Evolutionary conservation across 2,329 filamentous ascomycete species (phyloP), one percentile per base, ranked within the genome.

Genomic region (Rugonectria rugulosa): DNA sequence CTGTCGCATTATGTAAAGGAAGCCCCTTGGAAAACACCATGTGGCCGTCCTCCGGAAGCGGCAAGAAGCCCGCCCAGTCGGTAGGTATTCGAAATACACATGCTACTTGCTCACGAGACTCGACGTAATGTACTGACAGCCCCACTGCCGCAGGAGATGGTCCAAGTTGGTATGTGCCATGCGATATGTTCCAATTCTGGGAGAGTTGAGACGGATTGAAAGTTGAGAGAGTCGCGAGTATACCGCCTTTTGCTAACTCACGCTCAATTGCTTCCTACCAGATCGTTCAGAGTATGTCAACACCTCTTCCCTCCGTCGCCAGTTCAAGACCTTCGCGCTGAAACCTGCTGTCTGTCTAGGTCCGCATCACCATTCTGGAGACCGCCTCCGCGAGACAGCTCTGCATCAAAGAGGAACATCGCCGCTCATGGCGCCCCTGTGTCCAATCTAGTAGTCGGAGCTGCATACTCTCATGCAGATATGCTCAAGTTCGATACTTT

Each of bases 381-480:
- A 81, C 81, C 83, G 73, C 78, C 85, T 75, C 75, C 78, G 72
- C 75, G 80, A 78, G 76, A 84, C 56, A 73, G 76, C 69, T 69
- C 77, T 53, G 76, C 78, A 15, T 74, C 81, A 29, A 86, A 82
- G 71, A 82, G 81, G 67, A 76, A 79, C 65, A 66, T 68, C 19
- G 72, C 72, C 44, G 66, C 70, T 19, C 67, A 73, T 36, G 62
- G 62, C 26, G 72, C 78, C 46, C 82, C 84, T 71, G 88, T 90
- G 65, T 77, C 87, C 45, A 86, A 81, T 68, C 84, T 94, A 59
- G 90, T 99, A 29, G 90, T 98, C 56, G 95, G 95, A 65, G 95
- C 95, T 53, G 89, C 93, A 40, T 99, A 99, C 73, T 98, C 95
- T 12, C 95, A 99, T 75, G 91, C 94, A 23, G 93, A 98, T 76